These are phyloP conservation scores for Colletotrichum destructivum DNA, from an alignment of 2,329 filamentous ascomycete species.

Conservation along the genomic window DNA sequence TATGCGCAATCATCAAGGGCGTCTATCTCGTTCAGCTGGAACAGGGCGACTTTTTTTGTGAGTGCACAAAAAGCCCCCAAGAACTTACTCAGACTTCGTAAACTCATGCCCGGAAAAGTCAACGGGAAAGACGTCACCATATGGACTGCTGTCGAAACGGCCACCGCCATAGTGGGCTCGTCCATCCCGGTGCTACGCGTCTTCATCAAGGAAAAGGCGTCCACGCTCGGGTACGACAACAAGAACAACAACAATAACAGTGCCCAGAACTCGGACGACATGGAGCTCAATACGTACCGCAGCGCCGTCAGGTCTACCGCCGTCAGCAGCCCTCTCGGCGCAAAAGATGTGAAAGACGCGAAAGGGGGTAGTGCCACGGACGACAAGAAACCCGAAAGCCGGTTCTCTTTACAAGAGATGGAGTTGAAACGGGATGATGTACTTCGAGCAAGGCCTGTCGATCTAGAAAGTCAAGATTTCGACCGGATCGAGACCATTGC, in stretches of 20 bases:
- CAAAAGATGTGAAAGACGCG: background rate
- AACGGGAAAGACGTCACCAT: constrained; percentile 46
- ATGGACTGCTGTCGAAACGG: constrained; percentile 49
- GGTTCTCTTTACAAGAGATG: background rate
- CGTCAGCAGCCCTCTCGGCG: background rate
- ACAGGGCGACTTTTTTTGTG: constrained; percentile 29
- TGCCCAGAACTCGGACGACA: constrained; percentile 12
- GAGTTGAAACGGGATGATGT: background rate
- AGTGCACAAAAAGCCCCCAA: background rate
- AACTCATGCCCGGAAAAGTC: constrained; percentile 14
- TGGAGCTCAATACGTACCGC: constrained; percentile 28
- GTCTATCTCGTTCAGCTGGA: constrained; percentile 36
- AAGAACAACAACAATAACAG: constrained; percentile 6
- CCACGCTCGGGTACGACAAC: constrained; percentile 24
- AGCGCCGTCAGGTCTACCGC: background rate
- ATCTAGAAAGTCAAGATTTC: constrained; percentile 1
- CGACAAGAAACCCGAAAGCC: background rate
- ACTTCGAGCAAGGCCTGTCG: background rate
- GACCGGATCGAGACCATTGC: background rate
- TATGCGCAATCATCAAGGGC: constrained; percentile 30
- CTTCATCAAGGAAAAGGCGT: constrained; percentile 44
- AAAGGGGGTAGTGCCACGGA: background rate
- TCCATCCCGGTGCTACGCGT: constrained; percentile 53
- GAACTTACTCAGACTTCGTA: background rate
- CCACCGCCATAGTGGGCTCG: constrained; percentile 49